These are phyloP conservation scores for Pichia nanzhaoensis DNA, from an alignment of 805 yeast genomes.

Conservation along the genomic window DNA sequence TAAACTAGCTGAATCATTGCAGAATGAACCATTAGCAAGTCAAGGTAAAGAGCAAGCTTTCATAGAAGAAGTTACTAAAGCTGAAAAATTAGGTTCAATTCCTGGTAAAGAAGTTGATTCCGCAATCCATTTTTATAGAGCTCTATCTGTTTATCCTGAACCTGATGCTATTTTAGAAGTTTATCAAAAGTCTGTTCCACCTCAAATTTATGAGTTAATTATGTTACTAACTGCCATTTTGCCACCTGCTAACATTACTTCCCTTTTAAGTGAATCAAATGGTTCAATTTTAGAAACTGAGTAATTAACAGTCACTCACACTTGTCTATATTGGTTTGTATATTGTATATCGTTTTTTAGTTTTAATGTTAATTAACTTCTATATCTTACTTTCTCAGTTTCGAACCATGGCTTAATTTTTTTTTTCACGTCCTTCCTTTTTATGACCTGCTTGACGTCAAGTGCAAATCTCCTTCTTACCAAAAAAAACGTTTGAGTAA, in stretches of 20 bases:
- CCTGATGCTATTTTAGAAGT: constrained; percentile 88
- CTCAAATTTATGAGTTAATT: constrained; percentile 72
- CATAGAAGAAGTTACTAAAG: constrained; percentile 74
- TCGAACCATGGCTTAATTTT: background rate
- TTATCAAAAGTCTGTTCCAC: constrained; percentile 84
- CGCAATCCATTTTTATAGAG: constrained; percentile 89
- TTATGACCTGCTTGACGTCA: no score
- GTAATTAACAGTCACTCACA: background rate
- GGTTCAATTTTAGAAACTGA: constrained; percentile 19
- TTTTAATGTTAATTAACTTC: background rate
- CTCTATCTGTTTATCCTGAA: constrained; percentile 86
- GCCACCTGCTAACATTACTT: constrained; percentile 77
- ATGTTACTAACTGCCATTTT: constrained; percentile 84
- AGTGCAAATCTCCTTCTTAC: no score
- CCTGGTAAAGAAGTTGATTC: constrained; percentile 72
- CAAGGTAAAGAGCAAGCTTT: constrained; percentile 69
- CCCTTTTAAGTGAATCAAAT: constrained; percentile 46
- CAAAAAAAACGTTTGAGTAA: constrained; percentile 69
- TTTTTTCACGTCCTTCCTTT: background rate
- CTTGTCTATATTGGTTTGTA: background rate
- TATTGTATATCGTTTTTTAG: background rate
- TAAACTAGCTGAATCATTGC: constrained; percentile 58
- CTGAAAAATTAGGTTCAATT: constrained; percentile 68
- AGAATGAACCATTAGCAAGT: constrained; percentile 59
- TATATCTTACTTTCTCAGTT: background rate